phyloP scores from a whole-genome alignment of 305 asterid species.

The Plantago rigida region DNA sequence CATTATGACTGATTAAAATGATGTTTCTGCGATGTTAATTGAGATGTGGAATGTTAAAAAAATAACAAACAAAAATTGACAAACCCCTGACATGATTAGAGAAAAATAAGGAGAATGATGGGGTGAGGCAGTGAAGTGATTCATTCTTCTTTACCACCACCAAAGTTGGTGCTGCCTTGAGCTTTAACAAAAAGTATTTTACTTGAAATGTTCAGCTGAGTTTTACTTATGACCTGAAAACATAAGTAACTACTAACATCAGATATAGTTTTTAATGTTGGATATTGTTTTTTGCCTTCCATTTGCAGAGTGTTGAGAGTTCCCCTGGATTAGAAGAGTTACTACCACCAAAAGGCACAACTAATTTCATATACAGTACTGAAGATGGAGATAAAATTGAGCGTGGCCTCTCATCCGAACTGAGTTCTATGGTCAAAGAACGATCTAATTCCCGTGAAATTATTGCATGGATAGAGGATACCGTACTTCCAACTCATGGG shows the following conservation, averaged over 20 bases:
- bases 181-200: too few relatives aligned
- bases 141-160: too few relatives aligned
- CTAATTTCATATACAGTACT: slow-evolving; percentile 58
- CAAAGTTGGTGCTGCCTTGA: too few relatives aligned
- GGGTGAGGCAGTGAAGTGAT: too few relatives aligned
- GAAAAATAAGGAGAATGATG: too few relatives aligned
- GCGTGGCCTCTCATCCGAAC: slow-evolving; percentile 62
- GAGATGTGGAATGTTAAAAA: too few relatives aligned
- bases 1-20: too few relatives aligned
- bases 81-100: too few relatives aligned
- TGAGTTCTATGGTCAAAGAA: slow-evolving; percentile 78
- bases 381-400: slow-evolving; percentile 71
- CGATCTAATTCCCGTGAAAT: slow-evolving; percentile 55
- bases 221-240: too few relatives aligned
- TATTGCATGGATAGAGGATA: slow-evolving; percentile 75
- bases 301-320: slow-evolving; percentile 76
- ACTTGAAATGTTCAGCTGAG: too few relatives aligned
- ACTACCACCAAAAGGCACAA: slow-evolving; percentile 81
- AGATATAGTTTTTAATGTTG: not conserved
- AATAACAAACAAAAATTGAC: too few relatives aligned
- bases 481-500: slow-evolving; percentile 42
- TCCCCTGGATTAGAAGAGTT: slow-evolving; percentile 92
- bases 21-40: too few relatives aligned
- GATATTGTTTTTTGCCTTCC: slow-evolving; percentile 15
- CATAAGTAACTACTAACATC: not conserved